These are phyloP conservation scores for Bullera alba DNA, from an alignment of 768 basidiomycete genomes.

Conservation along the genomic window DNA sequence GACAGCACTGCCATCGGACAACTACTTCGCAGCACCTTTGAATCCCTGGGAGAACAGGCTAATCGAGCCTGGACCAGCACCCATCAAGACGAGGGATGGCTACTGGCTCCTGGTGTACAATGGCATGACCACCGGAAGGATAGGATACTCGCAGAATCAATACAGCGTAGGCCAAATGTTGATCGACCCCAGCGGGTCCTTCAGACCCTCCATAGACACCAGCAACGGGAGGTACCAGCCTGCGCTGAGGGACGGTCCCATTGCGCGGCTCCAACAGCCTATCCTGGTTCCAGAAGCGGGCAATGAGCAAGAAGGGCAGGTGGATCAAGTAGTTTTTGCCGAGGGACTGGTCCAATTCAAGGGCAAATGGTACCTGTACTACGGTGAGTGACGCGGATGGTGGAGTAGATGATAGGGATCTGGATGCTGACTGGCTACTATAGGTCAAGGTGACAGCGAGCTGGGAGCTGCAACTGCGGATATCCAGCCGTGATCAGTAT, in stretches of 20 bases:
- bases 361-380: constrained; percentile 1
- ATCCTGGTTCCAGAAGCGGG: neutral
- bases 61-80: constrained; percentile 1
- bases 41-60: neutral
- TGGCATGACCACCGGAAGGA: neutral
- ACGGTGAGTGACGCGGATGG: no score
- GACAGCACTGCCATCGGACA: neutral
- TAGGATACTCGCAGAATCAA: neutral
- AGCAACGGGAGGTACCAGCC: neutral
- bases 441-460: neutral
- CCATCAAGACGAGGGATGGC: neutral
- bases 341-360: constrained; percentile 1
- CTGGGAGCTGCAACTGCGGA: neutral
- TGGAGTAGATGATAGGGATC: no score
- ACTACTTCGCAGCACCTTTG: neutral
- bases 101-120: neutral
- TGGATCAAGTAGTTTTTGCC: neutral
- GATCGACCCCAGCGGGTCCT: neutral
- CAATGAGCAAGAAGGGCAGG: neutral
- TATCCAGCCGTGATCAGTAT: neutral
- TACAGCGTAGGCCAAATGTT: neutral
- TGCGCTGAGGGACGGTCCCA: neutral
- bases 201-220: neutral
- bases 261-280: neutral
- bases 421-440: no score